Base-by-base conservation (phyloP, 2,329 filamentous ascomycete genomes). In the Sporothrix sp. region DNA sequence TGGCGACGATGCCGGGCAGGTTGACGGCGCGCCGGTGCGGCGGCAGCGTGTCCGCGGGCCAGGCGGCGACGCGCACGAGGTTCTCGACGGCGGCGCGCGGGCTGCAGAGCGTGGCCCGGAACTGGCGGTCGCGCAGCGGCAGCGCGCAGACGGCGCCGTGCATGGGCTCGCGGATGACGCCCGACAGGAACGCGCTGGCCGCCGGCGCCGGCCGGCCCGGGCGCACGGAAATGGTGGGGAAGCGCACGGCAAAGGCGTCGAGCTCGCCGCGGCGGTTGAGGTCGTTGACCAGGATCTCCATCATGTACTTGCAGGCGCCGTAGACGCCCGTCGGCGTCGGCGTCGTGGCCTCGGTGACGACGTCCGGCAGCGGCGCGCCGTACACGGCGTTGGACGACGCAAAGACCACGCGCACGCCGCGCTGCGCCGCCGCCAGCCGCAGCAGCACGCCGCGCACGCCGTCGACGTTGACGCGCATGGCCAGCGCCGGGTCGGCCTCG, bases 81-180 rank as follows among this genome's bases (percentile, higher is more conserved):
- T 81, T 82, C 58, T 73, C 66, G 25, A 74, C 70, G 23, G 79
- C 63, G 0, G 65, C 73, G 50, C 67, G 68, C 1, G 77, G 78
- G 43, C 74, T 75, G 62, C 72, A 74, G 20, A 82, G 58, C 65
- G 74, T 80, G 2, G 73, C 73, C 36, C 66, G 63, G 61, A 79
- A 80, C 0, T 57, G 56, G 3, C 77, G 65, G 57, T 75, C 71
- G 32, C 68, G 61, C 30, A 79, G 60, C 8, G 79, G 74, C 2
- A 81, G 71, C 1, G 76, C 62, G 52, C 73, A 78, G 56, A 71
- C 68, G 46, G 71, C 61, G 3, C 78, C 78, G 32, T 62, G 69
- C 59, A 84, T 68, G 0, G 80, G 79, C 65, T 84, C 80, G 20
- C 80, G 71, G 49, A 83, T 78, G 63, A 84, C 82, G 11, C 79